Evolutionary conservation across 2,329 filamentous ascomycete genomes (phyloP), one percentile per base, ranked within the genome.

Genomic region (Mycosphaerella sp.): DNA sequence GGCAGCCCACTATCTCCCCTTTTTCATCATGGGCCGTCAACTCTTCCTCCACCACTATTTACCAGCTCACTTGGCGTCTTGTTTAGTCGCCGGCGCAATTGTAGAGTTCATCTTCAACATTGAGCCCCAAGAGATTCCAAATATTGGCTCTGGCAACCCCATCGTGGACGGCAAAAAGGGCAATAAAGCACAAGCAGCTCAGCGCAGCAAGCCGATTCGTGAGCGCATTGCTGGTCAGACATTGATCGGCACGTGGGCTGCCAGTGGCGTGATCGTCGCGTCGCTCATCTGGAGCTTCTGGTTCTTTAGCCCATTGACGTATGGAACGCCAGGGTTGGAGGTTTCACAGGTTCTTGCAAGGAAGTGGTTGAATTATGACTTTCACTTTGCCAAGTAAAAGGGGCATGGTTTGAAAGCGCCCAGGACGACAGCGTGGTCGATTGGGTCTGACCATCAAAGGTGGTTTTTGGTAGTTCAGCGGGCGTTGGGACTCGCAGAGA

Each of bases 11-110:
- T 98, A 96, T 77, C 83, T 95, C 72, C 92, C 92, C 49, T 98
- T 98, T 78, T 98, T 84, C 76, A 83, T 96, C 60, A 98, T 98
- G 92, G 92, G 92, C 54, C 90, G 92, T 65, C 92, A 98, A 72
- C 84, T 96, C 61, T 98, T 98, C 83, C 74, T 98, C 63, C 93
- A 98, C 72, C 93, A 98, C 74, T 98, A 98, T 69, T 82, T 98
- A 3, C 93, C 93, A 0, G 89, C 93, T 1, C 93, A 98, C 69
- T 79, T 98, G 9, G 92, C 93, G 1, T 95, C 90, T 6, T 84
- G 84, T 29, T 80, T 98, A 38, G 91, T 98, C 21, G 87, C 93
- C 0, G 93, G 93, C 46, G 89, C 91, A 21, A 78, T 98, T 17
- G 76, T 98, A 17, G 93, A 98, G 71, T 98, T 98, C 71, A 84